Conservation (phyloP, 306 rosid genomes). For the Spatholobus suberectus region DNA sequence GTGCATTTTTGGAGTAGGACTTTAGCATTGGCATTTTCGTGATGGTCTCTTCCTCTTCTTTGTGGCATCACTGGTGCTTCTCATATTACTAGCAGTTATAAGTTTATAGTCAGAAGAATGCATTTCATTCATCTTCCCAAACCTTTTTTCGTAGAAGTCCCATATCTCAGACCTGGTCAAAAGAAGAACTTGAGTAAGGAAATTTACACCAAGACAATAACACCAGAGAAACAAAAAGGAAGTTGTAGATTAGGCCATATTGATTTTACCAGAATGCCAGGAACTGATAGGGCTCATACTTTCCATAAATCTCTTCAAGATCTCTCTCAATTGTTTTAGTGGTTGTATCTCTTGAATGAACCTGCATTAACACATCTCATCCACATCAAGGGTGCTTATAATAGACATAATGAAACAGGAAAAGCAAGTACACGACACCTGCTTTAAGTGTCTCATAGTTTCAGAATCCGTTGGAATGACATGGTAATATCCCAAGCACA, state of each 20-base stretch:
- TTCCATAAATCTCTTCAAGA: conserved; percentile 55
- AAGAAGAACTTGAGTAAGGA: conserved; percentile 8
- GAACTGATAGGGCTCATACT: conserved; percentile 64
- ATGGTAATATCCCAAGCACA: conserved; percentile 65
- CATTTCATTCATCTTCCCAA: conserved; percentile 53
- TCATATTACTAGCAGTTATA: conserved; percentile 60
- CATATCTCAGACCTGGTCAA: conserved; percentile 61
- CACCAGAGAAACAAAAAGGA: neutral
- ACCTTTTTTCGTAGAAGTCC: conserved; percentile 57
- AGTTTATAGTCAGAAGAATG: conserved; percentile 50
- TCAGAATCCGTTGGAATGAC: conserved; percentile 64
- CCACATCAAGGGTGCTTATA: neutral
- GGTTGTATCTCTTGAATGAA: conserved; percentile 49
- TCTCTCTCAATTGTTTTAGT: conserved; percentile 43
- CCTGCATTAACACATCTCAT: conserved; percentile 40
- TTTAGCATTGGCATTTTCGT: conserved; percentile 11
- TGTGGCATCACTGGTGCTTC: neutral
- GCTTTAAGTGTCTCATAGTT: conserved; percentile 57
- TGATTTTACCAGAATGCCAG: conserved; percentile 60
- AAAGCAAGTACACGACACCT: conserved; percentile 38
- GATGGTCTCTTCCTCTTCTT: conserved; percentile 48
- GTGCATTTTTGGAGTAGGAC: neutral
- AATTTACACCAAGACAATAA: neutral
- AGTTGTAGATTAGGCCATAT: neutral
- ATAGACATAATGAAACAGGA: neutral